Percentiles rank a stretch among this genome's conserved stretches.
Evolutionary conservation across 305 asterid genomes (phyloP).

Genomic region (Fraxinus sp.): DNA sequence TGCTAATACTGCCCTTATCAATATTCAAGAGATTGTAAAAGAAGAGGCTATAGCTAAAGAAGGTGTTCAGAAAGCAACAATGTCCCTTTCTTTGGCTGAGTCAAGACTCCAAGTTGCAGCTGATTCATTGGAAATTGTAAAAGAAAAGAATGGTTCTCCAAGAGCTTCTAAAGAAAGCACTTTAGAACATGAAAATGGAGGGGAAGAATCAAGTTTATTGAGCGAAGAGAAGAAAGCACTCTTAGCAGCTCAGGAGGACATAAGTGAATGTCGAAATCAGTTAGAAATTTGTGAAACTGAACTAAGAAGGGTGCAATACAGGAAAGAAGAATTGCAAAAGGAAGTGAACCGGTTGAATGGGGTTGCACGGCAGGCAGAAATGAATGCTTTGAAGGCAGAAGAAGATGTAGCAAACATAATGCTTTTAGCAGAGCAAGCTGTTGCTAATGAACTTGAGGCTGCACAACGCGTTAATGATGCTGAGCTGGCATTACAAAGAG

Average conservation of each 20-base stretch:
- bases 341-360: constrained; percentile 75
- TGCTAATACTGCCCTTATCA: constrained; percentile 51
- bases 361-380: constrained; percentile 69
- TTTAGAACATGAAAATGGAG: constrained; percentile 37
- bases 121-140: constrained; percentile 45
- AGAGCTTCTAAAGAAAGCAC: constrained; percentile 39
- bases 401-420: constrained; percentile 93
- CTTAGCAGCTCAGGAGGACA: constrained; percentile 60
- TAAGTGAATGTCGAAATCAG: constrained; percentile 57
- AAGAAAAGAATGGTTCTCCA: constrained; percentile 41
- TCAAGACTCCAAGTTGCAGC: constrained; percentile 63
- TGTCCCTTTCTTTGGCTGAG: constrained; percentile 85
- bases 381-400: constrained; percentile 67
- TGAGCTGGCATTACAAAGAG: constrained; percentile 78
- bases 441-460: constrained; percentile 92
- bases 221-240: constrained; percentile 49
- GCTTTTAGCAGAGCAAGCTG: constrained; percentile 98
- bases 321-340: constrained; percentile 83
- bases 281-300: constrained; percentile 67
- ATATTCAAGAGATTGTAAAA: constrained; percentile 55
- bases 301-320: constrained; percentile 60
- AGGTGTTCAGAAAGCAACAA: constrained; percentile 63
- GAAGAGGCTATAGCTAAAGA: constrained; percentile 79
- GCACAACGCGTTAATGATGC: constrained; percentile 83
- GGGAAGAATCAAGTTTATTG: constrained; percentile 36